Evolutionary conservation across 345 rosid genomes (phyloP), one percentile per base, ranked within the genome.

Genomic region (Eucalyptus rudis): DNA sequence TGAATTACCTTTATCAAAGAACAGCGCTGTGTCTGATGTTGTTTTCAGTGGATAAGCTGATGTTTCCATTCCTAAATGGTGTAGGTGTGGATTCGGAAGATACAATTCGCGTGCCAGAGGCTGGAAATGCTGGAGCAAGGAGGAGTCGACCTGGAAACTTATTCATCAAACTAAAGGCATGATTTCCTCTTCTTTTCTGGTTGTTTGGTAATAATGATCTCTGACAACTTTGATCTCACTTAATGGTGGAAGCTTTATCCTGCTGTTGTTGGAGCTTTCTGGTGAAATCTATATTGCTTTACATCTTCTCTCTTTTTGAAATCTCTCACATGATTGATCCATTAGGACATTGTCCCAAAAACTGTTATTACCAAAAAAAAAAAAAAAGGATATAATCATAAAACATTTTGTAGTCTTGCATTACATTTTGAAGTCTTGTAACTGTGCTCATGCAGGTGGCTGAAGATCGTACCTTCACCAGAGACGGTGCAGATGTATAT

Each of bases 401-500:
- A 36, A 76, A 76, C 83, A 11, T 76, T 22, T 40, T 40, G 83
- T 36, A 5, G 29, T 76, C 47, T 76, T 76, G 83, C 83, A 76
- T 76, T 76, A 76, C 47, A 36, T 36, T 51, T 52, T 19, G 58
- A 52, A 52, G 58, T 52, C 58, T 76, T 20, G 80, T 68, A 68
- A 76, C 45, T 76, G 47, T 76, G 45, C 83, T 76, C 83, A 79
- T 92, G 87, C 91, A 96, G 99, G 98, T 96, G 59, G 96, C 96
- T 49, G 92, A 95, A 71, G 99, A 97, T 93, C 93, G 96, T 19
- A 88, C 91, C 88, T 97, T 97, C 94, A 43, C 96, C 29, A 94
- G 98, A 93, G 98, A 97, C 83, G 98, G 99, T 89, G 96, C 97
- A 88, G 98, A 97, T 95, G 87, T 97, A 44, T 96, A 95, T 86